Conservation (phyloP, 164 flowering plant species). For the Umbellularia californica region DNA sequence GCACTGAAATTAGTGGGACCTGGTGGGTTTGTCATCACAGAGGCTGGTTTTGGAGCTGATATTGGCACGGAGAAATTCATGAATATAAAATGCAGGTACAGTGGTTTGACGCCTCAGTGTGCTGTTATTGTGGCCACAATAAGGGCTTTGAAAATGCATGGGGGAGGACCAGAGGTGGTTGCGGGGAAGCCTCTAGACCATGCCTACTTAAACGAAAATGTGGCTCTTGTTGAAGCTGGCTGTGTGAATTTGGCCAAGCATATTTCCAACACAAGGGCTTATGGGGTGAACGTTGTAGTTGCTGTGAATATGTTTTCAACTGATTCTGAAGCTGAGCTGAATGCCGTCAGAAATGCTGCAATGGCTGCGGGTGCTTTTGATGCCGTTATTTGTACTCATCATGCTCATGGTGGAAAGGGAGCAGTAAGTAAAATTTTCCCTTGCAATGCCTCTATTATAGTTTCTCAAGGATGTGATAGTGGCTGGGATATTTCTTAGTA, state of each 20-base stretch:
- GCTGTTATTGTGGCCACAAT: constrained; percentile 95
- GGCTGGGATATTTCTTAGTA: not conserved
- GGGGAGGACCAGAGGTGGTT: constrained; percentile 95
- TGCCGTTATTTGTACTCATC: constrained; percentile 93
- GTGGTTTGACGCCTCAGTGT: constrained; percentile 92
- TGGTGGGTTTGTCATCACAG: constrained; percentile 97
- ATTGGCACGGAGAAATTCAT: constrained; percentile 97
- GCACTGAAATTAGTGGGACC: constrained; percentile 91
- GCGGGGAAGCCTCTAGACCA: constrained; percentile 96
- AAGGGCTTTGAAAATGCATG: constrained; percentile 98
- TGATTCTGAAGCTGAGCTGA: constrained; percentile 83
- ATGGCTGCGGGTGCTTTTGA: constrained; percentile 94
- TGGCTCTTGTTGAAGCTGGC: constrained; percentile 87
- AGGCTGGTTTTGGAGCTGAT: constrained; percentile 99
- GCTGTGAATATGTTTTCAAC: constrained; percentile 90
- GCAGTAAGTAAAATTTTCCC: constrained; percentile 57
- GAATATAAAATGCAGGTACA: constrained; percentile 91
- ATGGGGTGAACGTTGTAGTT: constrained; percentile 92
- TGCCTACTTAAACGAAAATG: constrained; percentile 85
- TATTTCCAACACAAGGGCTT: constrained; percentile 74
- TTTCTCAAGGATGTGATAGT: not conserved
- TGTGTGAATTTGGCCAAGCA: constrained; percentile 89
- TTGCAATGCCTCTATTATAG: not conserved
- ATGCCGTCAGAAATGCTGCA: constrained; percentile 73
- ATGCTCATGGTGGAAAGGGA: constrained; percentile 99